A percentile compares a stretch with the other conserved stretches of the same genome.
Conservation (phyloP, 2,329 filamentous ascomycete species). For the Colletotrichum australisinense region DNA sequence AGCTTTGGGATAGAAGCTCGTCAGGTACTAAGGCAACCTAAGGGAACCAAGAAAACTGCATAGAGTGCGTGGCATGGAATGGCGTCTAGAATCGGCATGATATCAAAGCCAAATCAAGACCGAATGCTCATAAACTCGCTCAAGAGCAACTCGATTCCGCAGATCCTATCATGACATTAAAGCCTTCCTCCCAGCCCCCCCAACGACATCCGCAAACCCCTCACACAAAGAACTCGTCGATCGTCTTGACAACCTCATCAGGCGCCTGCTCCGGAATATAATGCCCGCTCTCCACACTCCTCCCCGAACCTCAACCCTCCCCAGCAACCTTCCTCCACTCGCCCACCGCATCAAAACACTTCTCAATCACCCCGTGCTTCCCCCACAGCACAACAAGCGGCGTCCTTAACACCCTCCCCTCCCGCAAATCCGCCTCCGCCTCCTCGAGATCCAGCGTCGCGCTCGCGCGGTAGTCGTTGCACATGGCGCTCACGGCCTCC, state of each 20-base stretch:
- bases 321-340: constrained; percentile 63
- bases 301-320: constrained; percentile 49
- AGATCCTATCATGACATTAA: background rate
- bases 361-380: constrained; percentile 59
- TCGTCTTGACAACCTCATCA: constrained; percentile 53
- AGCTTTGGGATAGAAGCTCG: background rate
- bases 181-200: too few species aligned
- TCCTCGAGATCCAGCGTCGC: constrained; percentile 64
- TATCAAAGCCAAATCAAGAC: too few species aligned
- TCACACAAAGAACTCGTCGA: constrained; percentile 53
- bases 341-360: constrained; percentile 57
- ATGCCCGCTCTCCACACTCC: constrained; percentile 58
- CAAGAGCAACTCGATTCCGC: too few species aligned
- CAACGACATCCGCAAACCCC: background rate
- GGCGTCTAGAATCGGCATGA: background rate
- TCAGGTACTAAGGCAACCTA: too few species aligned
- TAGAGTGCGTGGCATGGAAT: background rate
- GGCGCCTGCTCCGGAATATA: constrained; percentile 65
- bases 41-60: rapidly evolving
- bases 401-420: constrained; percentile 55
- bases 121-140: too few species aligned
- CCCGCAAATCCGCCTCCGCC: constrained; percentile 55
- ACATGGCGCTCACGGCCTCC: constrained; percentile 58
- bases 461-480: constrained; percentile 67
- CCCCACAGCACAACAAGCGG: constrained; percentile 65